Evolutionary conservation across 2,329 filamentous ascomycete species (phyloP), one percentile per base, ranked within the genome.

Genomic region (Fusarium guadeloupense): DNA sequence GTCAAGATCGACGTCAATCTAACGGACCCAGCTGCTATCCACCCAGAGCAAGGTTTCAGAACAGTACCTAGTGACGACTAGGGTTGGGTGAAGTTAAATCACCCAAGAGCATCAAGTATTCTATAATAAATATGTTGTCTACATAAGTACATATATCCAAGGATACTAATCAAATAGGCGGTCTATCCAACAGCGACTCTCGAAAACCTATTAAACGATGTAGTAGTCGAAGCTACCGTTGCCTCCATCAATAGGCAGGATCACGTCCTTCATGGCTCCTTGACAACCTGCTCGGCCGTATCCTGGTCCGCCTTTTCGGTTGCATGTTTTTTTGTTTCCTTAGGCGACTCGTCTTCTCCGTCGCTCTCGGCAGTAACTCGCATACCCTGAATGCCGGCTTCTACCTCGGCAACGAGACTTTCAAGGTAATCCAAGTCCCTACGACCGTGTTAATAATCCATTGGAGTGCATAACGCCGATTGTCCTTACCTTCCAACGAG

Each of bases 371-470:
- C 62, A 21, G 83, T 81, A 23, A 97, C 86, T 43, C 89, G 82
- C 67, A 81, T 82, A 4, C 94, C 94, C 66, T 92, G 77, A 6
- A 97, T 89, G 47, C 89, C 89, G 73, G 86, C 78, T 72, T 91
- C 85, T 4, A 97, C 91, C 73, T 97, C 92, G 1, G 83, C 77
- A 13, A 96, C 85, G 59, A 97, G 76, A 44, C 86, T 88, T 73
- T 97, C 92, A 72, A 98, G 84, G 67, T 86, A 94, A 20, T 85
- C 88, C 65, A 84, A 81, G 72, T 97, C 90, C 64, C 86, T 87
- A 14, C n/a, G n/a, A 37, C 23, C 20, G 21, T 9, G 58, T 73
- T 49, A 71, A 67, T 20, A 28, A 16, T 30, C 31, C 82, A 45
- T 13, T 20, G 9, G 14, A 28, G 9, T 7, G 9, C 30, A 21